Conservation (phyloP, 179 eudicot genomes). For the Vitellaria paradoxa region DNA sequence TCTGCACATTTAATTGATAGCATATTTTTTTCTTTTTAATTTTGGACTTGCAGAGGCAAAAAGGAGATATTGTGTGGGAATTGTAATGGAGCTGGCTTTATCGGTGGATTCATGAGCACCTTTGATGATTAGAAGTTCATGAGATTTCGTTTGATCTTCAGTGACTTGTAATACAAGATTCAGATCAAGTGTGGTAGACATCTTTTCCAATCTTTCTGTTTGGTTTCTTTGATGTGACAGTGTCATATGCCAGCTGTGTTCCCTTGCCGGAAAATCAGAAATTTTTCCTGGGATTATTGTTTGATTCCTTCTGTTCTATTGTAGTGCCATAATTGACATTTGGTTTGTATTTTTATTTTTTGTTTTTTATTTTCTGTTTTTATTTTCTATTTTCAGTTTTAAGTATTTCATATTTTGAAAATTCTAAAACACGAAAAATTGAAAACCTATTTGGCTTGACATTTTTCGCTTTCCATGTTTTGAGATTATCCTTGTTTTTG, state of each 20-base stretch:
- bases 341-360: too few species aligned
- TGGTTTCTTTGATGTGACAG: background rate
- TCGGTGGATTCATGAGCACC: conserved; percentile 48
- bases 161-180: too few species aligned
- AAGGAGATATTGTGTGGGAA: conserved; percentile 28
- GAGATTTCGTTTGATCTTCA: background rate
- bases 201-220: background rate
- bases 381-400: too few species aligned
- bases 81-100: conserved; percentile 39
- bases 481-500: too few species aligned
- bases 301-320: too few species aligned
- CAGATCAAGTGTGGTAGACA: background rate
- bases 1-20: too few species aligned
- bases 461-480: too few species aligned
- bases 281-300: background rate
- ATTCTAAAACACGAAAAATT: too few species aligned
- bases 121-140: conserved; percentile 21
- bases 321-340: too few species aligned
- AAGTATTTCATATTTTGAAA: too few species aligned
- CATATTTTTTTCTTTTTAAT: background rate
- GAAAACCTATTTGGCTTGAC: too few species aligned
- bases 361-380: too few species aligned
- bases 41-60: conserved; percentile 31
- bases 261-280: background rate
- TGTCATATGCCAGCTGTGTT: background rate